Percentiles rank a stretch among this genome's conserved stretches.
phyloP scores from a whole-genome alignment of 2,329 filamentous ascomycete species.

The Emergomyces africanus region DNA sequence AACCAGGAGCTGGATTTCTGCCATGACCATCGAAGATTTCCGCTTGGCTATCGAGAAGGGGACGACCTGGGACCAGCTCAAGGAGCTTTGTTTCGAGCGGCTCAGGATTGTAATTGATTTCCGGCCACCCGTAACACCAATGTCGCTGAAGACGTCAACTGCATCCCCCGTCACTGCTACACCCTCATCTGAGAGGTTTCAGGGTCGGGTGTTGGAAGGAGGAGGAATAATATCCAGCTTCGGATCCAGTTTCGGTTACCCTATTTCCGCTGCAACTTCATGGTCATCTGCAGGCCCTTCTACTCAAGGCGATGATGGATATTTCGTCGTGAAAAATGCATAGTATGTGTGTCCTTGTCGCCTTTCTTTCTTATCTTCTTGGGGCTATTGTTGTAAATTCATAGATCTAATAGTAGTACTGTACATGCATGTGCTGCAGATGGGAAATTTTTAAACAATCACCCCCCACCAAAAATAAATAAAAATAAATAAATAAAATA shows the following conservation, averaged over 20 bases:
- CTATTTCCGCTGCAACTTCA: background rate
- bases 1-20: background rate
- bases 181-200: background rate
- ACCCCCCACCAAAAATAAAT: background rate
- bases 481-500: too few species aligned
- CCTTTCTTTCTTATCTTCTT: too few species aligned
- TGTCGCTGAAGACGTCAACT: background rate
- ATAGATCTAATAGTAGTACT: background rate
- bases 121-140: background rate
- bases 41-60: conserved; percentile 2
- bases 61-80: background rate
- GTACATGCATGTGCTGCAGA: background rate
- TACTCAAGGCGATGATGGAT: background rate
- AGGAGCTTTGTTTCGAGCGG: background rate
- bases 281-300: background rate
- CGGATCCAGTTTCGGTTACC: background rate
- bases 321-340: background rate
- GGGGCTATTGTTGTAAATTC: background rate
- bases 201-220: background rate
- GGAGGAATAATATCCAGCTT: background rate
- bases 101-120: background rate
- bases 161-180: background rate
- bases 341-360: background rate
- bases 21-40: conserved; percentile 4
- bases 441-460: background rate